phyloP scores from a whole-genome alignment of 768 basidiomycete species.

The Mycena latifolia region DNA sequence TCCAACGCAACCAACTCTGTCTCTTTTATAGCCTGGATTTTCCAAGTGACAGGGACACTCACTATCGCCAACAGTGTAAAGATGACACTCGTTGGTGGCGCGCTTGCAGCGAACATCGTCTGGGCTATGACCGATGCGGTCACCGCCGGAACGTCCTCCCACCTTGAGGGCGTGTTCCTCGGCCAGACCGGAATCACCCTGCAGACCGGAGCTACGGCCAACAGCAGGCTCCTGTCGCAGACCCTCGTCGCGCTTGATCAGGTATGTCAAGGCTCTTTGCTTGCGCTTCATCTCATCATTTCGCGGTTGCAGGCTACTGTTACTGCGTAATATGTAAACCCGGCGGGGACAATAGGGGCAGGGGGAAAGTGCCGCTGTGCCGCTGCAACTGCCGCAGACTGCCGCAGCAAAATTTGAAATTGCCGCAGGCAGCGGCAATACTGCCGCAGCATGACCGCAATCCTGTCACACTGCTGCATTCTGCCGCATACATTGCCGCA shows the following conservation, averaged over 20 bases:
- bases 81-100: conserved; percentile 37
- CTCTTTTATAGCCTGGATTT: conserved; percentile 36
- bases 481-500: too few species aligned
- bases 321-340: too few species aligned
- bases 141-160: conserved; percentile 24
- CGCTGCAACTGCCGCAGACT: too few species aligned
- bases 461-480: too few species aligned
- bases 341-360: too few species aligned
- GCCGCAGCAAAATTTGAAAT: too few species aligned
- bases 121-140: conserved; percentile 37
- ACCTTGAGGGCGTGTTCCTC: conserved; percentile 38
- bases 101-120: conserved; percentile 37
- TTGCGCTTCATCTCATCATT: too few species aligned
- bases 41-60: conserved; percentile 38
- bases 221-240: conserved; percentile 38
- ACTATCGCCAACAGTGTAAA: conserved; percentile 9
- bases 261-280: too few species aligned
- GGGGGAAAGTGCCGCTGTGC: too few species aligned
- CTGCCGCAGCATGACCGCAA: too few species aligned
- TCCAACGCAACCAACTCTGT: background rate
- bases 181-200: conserved; percentile 29
- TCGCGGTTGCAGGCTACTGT: too few species aligned
- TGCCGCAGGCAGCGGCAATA: too few species aligned
- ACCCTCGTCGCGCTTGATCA: conserved; percentile 37
- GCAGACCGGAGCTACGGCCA: conserved; percentile 32